Base-by-base conservation (phyloP, 805 yeast species). In the Myxozyma melibiosi region DNA sequence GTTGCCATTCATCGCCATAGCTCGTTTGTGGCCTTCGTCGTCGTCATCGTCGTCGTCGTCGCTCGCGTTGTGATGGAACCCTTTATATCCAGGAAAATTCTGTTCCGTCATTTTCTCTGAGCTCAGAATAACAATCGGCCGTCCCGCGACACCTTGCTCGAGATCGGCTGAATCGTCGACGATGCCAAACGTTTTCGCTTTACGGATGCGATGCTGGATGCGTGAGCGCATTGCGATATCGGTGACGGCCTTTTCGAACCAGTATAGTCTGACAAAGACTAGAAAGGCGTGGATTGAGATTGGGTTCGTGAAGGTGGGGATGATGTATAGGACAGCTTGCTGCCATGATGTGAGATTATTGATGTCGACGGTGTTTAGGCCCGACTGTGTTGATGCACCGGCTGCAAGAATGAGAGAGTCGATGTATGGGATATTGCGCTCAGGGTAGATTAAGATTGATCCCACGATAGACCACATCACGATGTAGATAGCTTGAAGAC, bases 371-470 rank as follows among this genome's bases (percentile, higher is more conserved):
- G 97, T 86, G 69, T 90, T 90, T 53, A 94, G 74, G 0, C 99
- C 99, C 0, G 97, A 96, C 68, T 92, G 97, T 1, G 98, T 90
- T 1, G 85, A 73, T 0, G 94, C 83, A 9, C 96, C 92, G 9
- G 84, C 75, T 0, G 90, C 80, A 53, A 88, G 74, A 70, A 92
- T 88, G 33, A 94, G 73, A 1, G 86, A 83, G 74, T 94, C 98
- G 43, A 88, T 85, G 70, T 92, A 94, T 7, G 67, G 51, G 22
- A 75, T 73, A 67, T 86, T 84, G 53, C 77, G 78, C n/a, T 79
- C 78, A 0, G 97, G 96, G 66, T 85, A 92, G 38, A 94, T 71
- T 51, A 92, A 66, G 33, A 91, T 79, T 0, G 97, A 89, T 0
- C 88, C 83, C 1, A 90, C 37, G 2, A 94, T 75, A 0, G 81